Base-by-base conservation (phyloP, 139 green algal genomes). In the Penium margaritaceum region DNA sequence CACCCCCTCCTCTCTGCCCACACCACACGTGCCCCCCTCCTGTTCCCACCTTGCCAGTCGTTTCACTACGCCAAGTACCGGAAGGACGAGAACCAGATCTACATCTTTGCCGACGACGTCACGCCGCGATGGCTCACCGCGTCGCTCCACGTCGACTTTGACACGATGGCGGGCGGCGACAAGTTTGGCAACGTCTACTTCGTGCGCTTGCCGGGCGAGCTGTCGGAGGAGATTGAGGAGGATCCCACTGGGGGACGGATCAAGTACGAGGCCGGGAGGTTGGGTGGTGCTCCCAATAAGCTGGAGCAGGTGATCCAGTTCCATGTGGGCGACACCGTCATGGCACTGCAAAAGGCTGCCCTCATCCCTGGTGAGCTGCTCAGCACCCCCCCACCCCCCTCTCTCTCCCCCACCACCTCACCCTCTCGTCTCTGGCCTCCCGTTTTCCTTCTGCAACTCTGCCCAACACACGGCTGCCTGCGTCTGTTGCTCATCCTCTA, bases 121-220 rank as follows among this genome's bases (percentile, higher is more conserved):
- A 77, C 46, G 60, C 80, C 88, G 24, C 84, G 94, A 27, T 93
- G 95, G 88, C 51, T 96, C 34, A 93, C 90, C 0, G 62, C 83
- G 4, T 61, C 87, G 21, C 78, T 93, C 54, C 86, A 83, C 27
- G 82, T 99, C 15, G 94, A 99, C 85, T 98, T 96, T 76, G 92
- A 99, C 87, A 98, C 91, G 2, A 73, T 97, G 29, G 88, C 85
- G 4, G 87, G 81, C 24, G 92, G 74, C 3, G 94, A 99, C 84
- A 95, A 95, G 82, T 98, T 98, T 80, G 93, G 94, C 58, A 98
- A 97, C 65, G 67, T 78, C n/a, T 78, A 68, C 33, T 81, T 98
- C 24, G 64, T 83, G 33, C 85, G 94, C 0, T 78, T 99, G 84
- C 90, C 91, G 1, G 36, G 81, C 35, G 93, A 98, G 29, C 69